Evolutionary conservation across 345 rosid genomes (phyloP).

Genomic region (Corchorus olitorius): DNA sequence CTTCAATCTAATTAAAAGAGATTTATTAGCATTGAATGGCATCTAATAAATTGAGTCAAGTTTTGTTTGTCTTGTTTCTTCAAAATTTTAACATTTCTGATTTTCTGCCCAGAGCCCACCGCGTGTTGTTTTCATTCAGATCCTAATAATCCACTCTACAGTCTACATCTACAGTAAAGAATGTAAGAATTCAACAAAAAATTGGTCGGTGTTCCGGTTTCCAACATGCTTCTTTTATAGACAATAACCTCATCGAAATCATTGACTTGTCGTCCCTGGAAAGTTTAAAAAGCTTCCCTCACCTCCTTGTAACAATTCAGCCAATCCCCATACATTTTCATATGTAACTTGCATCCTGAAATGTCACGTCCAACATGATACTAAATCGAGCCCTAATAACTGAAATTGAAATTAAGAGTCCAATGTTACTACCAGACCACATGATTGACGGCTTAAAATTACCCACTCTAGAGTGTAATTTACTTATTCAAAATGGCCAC

Average conservation of each 20-base stretch:
- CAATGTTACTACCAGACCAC: too few relatives aligned
- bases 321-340: background rate
- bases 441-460: too few relatives aligned
- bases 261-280: background rate
- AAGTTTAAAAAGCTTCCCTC: background rate
- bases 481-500: background rate
- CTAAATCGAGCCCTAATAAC: too few relatives aligned
- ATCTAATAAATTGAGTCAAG: background rate
- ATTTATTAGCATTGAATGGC: constrained; percentile 19
- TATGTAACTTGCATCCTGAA: background rate
- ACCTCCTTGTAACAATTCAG: background rate
- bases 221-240: background rate
- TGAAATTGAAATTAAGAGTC: too few relatives aligned
- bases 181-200: background rate
- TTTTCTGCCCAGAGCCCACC: too few relatives aligned
- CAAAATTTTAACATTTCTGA: constrained; percentile 2
- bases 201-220: constrained; percentile 10
- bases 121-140: background rate
- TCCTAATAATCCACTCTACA: background rate
- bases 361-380: background rate
- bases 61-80: background rate
- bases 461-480: too few relatives aligned
- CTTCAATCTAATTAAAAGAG: background rate
- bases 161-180: background rate
- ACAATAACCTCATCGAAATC: background rate